These are phyloP conservation scores for Neurospora tetrasperma DNA, from an alignment of 495 filamentous ascomycete species.

Conservation along the genomic window DNA sequence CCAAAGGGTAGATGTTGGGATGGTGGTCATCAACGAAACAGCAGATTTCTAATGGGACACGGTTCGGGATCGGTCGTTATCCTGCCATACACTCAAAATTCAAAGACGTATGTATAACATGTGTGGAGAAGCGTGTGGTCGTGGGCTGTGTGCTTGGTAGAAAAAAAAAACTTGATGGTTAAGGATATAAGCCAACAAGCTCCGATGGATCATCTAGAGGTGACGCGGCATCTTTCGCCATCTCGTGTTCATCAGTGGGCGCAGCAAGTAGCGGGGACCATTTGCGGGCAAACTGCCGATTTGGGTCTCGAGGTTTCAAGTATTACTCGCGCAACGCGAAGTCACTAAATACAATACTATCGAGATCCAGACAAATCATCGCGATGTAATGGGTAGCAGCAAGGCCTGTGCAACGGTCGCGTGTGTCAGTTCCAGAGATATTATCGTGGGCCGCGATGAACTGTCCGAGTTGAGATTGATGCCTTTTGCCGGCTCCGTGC, in stretches of 20 bases:
- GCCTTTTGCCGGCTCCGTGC: neutral
- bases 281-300: neutral
- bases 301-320: neutral
- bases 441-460: neutral
- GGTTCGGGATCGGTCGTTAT: neutral
- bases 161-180: neutral
- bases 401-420: neutral
- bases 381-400: neutral
- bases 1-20: neutral
- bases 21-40: neutral
- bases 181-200: neutral
- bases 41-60: neutral
- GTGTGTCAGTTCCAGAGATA: neutral
- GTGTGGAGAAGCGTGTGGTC: neutral
- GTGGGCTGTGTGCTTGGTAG: neutral
- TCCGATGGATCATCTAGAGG: neutral
- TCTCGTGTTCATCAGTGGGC: slow-evolving; percentile 2
- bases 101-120: neutral
- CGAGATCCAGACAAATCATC: neutral
- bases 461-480: neutral
- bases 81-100: neutral
- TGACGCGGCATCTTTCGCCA: neutral
- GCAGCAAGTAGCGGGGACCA: neutral
- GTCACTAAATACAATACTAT: neutral
- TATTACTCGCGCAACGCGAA: neutral